Conservation (phyloP, 441 rosid species). For the Brassica hybrid region DNA sequence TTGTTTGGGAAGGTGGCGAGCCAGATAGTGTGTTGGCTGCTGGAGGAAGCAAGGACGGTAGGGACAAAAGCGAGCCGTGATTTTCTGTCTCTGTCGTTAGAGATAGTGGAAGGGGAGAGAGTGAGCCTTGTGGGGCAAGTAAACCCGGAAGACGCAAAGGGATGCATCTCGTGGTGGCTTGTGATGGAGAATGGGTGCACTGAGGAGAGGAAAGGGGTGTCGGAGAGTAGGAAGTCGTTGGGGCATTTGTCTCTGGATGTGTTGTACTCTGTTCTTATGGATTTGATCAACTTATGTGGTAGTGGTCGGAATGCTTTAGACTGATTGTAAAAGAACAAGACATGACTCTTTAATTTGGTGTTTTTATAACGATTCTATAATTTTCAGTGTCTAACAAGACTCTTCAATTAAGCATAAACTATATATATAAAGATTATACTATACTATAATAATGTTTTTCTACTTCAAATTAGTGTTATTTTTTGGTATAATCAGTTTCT, state of each 20-base stretch:
- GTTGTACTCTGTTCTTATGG: constrained; percentile 74
- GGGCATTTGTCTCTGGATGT: constrained; percentile 76
- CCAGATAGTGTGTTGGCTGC: constrained; percentile 92
- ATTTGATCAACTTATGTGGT: constrained; percentile 77
- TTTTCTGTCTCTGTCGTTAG: constrained; percentile 73
- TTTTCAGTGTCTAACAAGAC: neutral
- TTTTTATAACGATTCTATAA: neutral
- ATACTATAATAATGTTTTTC: no score
- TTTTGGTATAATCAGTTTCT: neutral
- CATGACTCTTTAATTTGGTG: neutral
- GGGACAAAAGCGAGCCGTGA: constrained; percentile 83
- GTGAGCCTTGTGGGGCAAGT: constrained; percentile 87
- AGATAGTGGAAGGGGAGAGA: constrained; percentile 84
- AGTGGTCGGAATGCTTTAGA: constrained; percentile 43
- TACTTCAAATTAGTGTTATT: neutral
- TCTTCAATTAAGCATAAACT: neutral
- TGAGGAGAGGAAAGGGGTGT: constrained; percentile 57
- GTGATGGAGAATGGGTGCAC: constrained; percentile 80
- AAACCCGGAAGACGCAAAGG: constrained; percentile 67
- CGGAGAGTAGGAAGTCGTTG: constrained; percentile 68
- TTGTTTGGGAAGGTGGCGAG: constrained; percentile 67
- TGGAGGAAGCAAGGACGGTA: constrained; percentile 81
- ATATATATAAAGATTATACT: no score
- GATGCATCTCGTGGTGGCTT: constrained; percentile 93
- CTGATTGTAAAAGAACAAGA: constrained; percentile 12